A percentile compares a stretch with the other conserved stretches of the same genome.
phyloP scores from a whole-genome alignment of 169 alveolate species.

The Eimeria praecox region DNA sequence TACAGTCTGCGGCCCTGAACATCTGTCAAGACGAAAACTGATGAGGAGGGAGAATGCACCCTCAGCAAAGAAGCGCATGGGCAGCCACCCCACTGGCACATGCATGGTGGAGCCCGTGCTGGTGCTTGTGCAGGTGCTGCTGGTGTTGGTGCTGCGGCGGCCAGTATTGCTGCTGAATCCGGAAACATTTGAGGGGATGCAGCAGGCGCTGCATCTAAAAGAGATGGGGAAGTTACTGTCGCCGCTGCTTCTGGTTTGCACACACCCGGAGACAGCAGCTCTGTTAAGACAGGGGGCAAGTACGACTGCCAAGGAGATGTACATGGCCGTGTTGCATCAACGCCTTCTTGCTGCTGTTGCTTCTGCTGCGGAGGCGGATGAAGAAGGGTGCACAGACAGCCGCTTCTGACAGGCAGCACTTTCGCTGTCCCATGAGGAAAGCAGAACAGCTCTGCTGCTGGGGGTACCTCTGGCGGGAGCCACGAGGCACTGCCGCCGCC shows the following conservation, averaged over 20 bases:
- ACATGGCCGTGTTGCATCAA: conserved; percentile 38
- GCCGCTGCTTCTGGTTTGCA: neutral
- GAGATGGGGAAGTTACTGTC: neutral
- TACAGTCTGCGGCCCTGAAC: conserved; percentile 54
- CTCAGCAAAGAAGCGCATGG: conserved; percentile 60
- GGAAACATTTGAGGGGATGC: conserved; percentile 10
- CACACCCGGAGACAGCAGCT: conserved; percentile 46
- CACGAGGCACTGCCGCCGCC: conserved; percentile 6
- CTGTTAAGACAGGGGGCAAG: neutral
- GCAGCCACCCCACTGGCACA: conserved; percentile 70
- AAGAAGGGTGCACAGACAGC: conserved; percentile 41
- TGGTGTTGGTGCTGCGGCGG: conserved; percentile 38
- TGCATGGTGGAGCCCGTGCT: conserved; percentile 11
- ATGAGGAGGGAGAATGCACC: conserved; percentile 62
- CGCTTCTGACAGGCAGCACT: conserved; percentile 55
- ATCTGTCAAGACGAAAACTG: conserved; percentile 60
- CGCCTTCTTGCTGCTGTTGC: conserved; percentile 2
- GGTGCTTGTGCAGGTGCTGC: neutral
- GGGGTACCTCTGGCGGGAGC: conserved; percentile 71
- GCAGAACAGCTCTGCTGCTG: conserved; percentile 55
- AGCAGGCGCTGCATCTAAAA: neutral
- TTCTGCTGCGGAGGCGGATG: conserved; percentile 9
- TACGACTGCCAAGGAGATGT: conserved; percentile 59
- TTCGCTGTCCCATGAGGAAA: conserved; percentile 58
- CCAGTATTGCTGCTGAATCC: neutral